Evolutionary conservation across 1,284 basidiomycete species (phyloP), one percentile per base, ranked within the genome.

Genomic region (Earliella scabrosa): DNA sequence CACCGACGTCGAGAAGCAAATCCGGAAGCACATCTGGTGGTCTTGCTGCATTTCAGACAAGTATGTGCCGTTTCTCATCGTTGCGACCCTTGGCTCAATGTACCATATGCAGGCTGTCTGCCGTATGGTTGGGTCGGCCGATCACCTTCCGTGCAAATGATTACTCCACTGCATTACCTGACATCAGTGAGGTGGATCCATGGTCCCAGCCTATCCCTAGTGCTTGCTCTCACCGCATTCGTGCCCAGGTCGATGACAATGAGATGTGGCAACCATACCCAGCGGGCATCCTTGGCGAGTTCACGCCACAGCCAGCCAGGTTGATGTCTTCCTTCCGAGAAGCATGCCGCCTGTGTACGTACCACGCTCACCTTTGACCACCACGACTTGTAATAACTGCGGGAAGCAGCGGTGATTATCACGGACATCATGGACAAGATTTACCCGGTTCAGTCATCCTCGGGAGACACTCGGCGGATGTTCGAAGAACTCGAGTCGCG

Each of bases 21-120:
- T 82, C 6, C 79, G 92, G 58, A 85, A 87, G 58, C 87, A 92
- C 56, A 87, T 93, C 45, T 95, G 92, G 92, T 93, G 90, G 87
- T 78, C 82, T 21, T 92, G 90, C 66, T 81, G 85, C 65, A 77
- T 88, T 38, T 81, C 86, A 50, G 92, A 94, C 68, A 82, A 86
- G 88, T 90, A 67, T 48, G 80, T 69, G 10, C 14, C 21, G n/a
- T 7, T 45, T 4, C 8, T 11, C 5, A n/a, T 14, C 35, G 9
- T 3, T 8, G 5, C n/a, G 34, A 9, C 10, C 29, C 3, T 14
- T 8, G 3, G 23, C 31, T 21, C 16, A 13, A 31, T 35, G 9
- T 2, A 44, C 16, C 26, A 10, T 9, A 4, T 6, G 2, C 23
- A 71, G 70, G 38, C 36, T 69, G 13, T 72, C 69, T 8, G 62